A percentile compares a stretch with the other conserved stretches of the same genome.
Evolutionary conservation across 1,284 basidiomycete species (phyloP).

Genomic region (Ustilago esculenta): DNA sequence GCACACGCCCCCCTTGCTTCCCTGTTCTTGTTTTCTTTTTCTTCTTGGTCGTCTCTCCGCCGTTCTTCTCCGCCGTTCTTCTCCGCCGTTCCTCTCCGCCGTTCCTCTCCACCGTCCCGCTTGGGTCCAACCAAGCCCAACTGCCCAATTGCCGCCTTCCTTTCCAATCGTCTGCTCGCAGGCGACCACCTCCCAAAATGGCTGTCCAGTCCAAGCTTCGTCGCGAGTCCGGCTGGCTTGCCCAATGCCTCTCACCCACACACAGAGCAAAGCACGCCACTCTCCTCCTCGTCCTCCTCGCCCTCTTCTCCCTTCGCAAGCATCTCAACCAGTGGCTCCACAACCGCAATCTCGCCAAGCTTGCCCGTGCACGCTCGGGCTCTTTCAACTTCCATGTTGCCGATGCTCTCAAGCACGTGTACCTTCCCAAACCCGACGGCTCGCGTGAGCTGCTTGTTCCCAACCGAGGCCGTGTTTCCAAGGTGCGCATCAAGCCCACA

Average conservation of each 20-base stretch:
- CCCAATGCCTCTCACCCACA: constrained; percentile 22
- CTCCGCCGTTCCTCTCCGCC: too few species aligned
- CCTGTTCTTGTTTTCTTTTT: neutral
- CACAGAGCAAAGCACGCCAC: constrained; percentile 23
- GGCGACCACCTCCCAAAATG: constrained; percentile 8
- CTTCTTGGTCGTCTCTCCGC: too few species aligned
- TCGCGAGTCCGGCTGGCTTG: constrained; percentile 28
- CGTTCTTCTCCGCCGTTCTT: too few species aligned
- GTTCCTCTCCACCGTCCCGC: too few species aligned
- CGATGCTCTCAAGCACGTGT: constrained; percentile 61
- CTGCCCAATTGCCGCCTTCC: neutral
- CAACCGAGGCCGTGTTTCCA: constrained; percentile 59
- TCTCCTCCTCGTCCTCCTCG: constrained; percentile 31
- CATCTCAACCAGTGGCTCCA: constrained; percentile 21
- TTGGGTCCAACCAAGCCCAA: too few species aligned
- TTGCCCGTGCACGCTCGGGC: constrained; percentile 12
- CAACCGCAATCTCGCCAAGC: constrained; percentile 9
- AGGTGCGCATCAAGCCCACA: constrained; percentile 67
- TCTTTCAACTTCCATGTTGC: constrained; percentile 28
- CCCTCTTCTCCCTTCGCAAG: constrained; percentile 41
- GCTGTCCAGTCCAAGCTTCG: constrained; percentile 45
- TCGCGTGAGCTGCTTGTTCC: constrained; percentile 62
- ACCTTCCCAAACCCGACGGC: constrained; percentile 52
- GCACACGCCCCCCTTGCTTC: neutral
- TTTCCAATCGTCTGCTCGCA: too few species aligned